Base-by-base conservation (phyloP, 306 rosid species). In the Quercus agrifolia region DNA sequence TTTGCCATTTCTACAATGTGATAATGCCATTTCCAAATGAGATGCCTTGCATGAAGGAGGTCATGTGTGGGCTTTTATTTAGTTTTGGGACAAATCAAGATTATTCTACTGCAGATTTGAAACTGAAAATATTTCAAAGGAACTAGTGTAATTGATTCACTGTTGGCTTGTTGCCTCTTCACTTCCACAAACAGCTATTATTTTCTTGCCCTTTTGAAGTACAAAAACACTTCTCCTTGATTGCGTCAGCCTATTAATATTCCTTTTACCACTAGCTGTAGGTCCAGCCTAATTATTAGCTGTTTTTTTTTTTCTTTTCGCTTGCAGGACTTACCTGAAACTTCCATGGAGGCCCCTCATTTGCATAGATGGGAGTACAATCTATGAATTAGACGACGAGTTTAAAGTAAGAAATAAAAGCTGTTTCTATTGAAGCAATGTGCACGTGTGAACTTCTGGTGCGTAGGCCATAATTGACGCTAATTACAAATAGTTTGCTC, bases 301-400 rank as follows among this genome's bases (percentile, higher is more conserved):
- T 41, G 7, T 38, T 59, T 35, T n/a, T 19, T 18, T 0, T 51
- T 35, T 15, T 79, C 30, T 54, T 85, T 56, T 73, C 80, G 23
- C 67, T 64, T 83, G 88, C 89, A 94, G 99, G 90, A 94, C 97
- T 70, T 85, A 90, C 84, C 85, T 92, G 62, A 92, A 89, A 80
- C 95, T 94, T 77, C 99, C 97, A 20, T 91, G 99, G 99, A 91
- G 90, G 79, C 98, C 98, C 70, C 86, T 91, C 56, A 91, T 91
- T 77, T 85, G 85, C 62, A 88, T 94, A 19, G 86, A 88, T 56
- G 98, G 97, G 86, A 89, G 87, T 72, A 92, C 97, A 59, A 56
- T 75, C 11, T 94, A 94, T 58, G 97, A 92, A 83, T 83, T 91
- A 70, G 83, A 92, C 56, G 81, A 81, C 46, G 71, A 85, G 58